Percentiles rank a stretch among this genome's conserved stretches.
Conservation (phyloP, 2,329 filamentous ascomycete genomes). For the Pyrenophora tritici-repentis region DNA sequence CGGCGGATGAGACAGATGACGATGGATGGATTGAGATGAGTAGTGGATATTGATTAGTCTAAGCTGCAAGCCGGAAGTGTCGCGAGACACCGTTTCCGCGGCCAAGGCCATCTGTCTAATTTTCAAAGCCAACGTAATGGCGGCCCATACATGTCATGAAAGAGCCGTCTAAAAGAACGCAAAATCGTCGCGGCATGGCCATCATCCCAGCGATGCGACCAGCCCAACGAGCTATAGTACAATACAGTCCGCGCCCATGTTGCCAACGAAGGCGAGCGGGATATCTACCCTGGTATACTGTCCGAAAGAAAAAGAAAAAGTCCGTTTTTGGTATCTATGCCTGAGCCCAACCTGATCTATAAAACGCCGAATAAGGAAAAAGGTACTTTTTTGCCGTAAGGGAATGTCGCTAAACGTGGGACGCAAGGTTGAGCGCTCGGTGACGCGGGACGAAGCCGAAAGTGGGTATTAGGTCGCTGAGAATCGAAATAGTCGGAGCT, state of each 20-base stretch:
- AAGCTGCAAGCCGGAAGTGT: conserved; percentile 35
- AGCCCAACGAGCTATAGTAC: conserved; percentile 43
- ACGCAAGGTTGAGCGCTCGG: conserved; percentile 34
- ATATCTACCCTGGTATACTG: conserved; percentile 42
- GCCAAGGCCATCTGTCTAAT: conserved; percentile 42
- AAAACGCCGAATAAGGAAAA: conserved; percentile 43
- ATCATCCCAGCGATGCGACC: conserved; percentile 32
- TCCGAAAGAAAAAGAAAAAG: conserved; percentile 33
- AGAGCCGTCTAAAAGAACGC: conserved; percentile 39
- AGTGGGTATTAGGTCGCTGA: conserved; percentile 47
- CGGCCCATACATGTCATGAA: conserved; percentile 29
- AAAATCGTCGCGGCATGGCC: conserved; percentile 40
- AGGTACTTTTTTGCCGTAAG: conserved; percentile 43
- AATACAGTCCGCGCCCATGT: conserved; percentile 36
- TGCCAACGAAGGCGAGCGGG: conserved; percentile 43
- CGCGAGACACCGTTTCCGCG: conserved; percentile 37
- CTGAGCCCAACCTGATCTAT: conserved; percentile 48
- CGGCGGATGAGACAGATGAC: not conserved
- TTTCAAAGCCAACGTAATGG: conserved; percentile 27
- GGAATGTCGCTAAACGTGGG: conserved; percentile 43
- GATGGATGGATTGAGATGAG: not conserved
- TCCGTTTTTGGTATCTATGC: conserved; percentile 50
- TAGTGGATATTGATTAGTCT: conserved; percentile 47
- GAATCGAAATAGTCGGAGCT: conserved; percentile 41
- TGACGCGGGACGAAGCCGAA: conserved; percentile 29